Evolutionary conservation across 208 protist species (phyloP).

Genomic region (Acanthamoeba royreba): DNA sequence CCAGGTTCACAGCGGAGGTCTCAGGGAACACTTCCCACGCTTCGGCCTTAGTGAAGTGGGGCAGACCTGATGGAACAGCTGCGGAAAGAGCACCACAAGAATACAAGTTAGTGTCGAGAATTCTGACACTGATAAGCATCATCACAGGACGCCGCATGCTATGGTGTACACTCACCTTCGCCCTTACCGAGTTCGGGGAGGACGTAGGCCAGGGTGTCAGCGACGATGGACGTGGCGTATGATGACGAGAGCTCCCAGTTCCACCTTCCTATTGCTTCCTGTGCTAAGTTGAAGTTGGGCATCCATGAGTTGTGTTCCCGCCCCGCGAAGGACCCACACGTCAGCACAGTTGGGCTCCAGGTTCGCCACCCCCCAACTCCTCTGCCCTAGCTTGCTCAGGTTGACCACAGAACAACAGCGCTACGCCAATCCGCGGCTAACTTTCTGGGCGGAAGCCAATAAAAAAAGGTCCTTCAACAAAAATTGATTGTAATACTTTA

Average conservation of each 20-base stretch:
- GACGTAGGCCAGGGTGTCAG: background rate
- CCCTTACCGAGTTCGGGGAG: background rate
- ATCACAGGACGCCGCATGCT: background rate
- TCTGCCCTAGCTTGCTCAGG: no score
- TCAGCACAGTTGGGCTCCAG: background rate
- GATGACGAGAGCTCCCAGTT: no score
- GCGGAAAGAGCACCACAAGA: background rate
- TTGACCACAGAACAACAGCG: no score
- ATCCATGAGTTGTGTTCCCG: background rate
- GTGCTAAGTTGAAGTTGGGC: background rate
- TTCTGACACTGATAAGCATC: no score
- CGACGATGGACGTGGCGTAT: background rate
- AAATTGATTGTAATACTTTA: no score
- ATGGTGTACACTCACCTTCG: background rate
- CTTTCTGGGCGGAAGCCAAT: no score
- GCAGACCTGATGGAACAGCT: background rate
- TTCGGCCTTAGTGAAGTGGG: background rate
- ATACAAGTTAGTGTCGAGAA: background rate
- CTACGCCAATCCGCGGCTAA: no score
- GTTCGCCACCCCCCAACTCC: background rate
- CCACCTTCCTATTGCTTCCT: no score
- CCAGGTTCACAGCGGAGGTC: background rate
- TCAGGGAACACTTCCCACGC: background rate
- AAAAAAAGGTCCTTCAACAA: no score
- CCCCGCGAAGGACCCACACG: background rate